These are phyloP conservation scores for Neocallimastix lanati DNA, from an alignment of 192 early-diverging fungal genomes.

Conservation along the genomic window DNA sequence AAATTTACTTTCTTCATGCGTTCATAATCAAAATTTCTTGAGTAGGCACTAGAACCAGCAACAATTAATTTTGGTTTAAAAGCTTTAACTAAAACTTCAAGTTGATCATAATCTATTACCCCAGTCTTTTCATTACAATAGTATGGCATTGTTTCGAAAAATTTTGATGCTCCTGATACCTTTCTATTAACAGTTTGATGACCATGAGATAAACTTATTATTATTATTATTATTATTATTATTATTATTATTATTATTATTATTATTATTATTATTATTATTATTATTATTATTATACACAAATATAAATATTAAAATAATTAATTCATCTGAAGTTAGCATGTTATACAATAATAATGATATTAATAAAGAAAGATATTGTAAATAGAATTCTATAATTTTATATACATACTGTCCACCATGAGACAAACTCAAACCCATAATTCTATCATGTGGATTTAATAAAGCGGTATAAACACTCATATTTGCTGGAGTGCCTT, in stretches of 20 bases:
- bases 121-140: constrained; percentile 78
- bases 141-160: constrained; percentile 95
- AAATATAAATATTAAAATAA: too few species aligned
- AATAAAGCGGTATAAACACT: constrained; percentile 89
- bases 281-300: too few species aligned
- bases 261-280: too few species aligned
- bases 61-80: constrained; percentile 95
- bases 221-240: too few species aligned
- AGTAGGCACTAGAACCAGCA: constrained; percentile 86
- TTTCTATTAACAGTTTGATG: constrained; percentile 94
- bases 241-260: too few species aligned
- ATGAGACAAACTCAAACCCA: constrained; percentile 94
- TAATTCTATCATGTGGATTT: constrained; percentile 92
- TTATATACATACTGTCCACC: constrained; percentile 72
- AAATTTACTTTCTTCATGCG: constrained; percentile 38
- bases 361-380: too few species aligned
- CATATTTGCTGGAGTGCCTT: constrained; percentile 88
- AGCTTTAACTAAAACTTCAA: constrained; percentile 56
- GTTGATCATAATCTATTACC: constrained; percentile 76
- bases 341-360: too few species aligned
- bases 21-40: constrained; percentile 83
- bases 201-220: constrained; percentile 74
- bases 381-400: too few species aligned
- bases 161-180: constrained; percentile 82
- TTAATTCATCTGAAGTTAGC: too few species aligned